Base-by-base conservation (phyloP, 208 protist species). In the Acanthamoeba castellanii region DNA sequence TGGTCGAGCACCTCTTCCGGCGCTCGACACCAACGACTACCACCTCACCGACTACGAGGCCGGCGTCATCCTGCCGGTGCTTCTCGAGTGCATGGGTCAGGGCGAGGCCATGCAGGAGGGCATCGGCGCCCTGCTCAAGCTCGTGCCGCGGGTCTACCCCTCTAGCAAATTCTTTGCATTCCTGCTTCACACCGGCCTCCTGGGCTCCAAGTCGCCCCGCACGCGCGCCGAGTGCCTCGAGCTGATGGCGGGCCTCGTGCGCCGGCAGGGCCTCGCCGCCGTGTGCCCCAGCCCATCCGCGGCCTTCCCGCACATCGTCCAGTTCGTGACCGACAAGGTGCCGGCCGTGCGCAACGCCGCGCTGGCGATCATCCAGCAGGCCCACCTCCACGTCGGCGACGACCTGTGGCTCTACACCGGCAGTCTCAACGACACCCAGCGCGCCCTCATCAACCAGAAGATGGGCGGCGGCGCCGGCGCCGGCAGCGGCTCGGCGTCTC, bases 1-100 rank as follows among this genome's bases (percentile, higher is more conserved):
- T 96, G 1, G 59, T 96, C 11, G 13, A 87, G 13, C 18, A 22
- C 1, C 50, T 95, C 22, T 81, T 97, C 42, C 37, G 7, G 18
- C 37, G 30, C 47, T 96, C 37, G 90, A 93, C n/a, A 25, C 16
- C 22, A 74, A 30, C 32, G 84, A 34, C 20, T 95, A 95, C 68
- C 50, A 55, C 5, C 59, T 97, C 50, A 57, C 55, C 45, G 96
- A 97, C n/a, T 95, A 95, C 47, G 96, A 97, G 61, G 95, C 95
- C 22, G 22, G 45, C n/a, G 30, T 66, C 30, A 66, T 96, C 13
- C 18, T 97, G 20, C 95, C 95, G 8, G 52, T 68, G 6, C 81
- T 97, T 3, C 13, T 97, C 25, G 59, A 89, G 20, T 88, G 68
- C 32, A 18, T 92, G 37, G 59, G 92, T 2, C 78, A 70, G 32